Conservation (phyloP, 306 rosid genomes). For the Quercus suber region DNA sequence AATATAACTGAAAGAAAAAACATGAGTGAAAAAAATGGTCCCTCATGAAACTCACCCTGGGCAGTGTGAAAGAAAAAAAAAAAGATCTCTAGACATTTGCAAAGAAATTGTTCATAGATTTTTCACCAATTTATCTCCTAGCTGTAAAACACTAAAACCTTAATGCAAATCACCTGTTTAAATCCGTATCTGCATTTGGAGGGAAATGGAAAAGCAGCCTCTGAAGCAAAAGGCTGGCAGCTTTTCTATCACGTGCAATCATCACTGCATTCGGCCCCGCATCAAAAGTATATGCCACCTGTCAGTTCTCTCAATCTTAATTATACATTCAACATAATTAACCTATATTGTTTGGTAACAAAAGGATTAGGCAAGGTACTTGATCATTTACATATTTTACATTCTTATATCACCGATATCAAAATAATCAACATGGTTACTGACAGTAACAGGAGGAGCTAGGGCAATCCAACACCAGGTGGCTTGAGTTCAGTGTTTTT, state of each 20-base stretch:
- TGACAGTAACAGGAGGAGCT: background rate
- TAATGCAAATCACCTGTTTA: slow-evolving; percentile 48
- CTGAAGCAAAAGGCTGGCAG: slow-evolving; percentile 79
- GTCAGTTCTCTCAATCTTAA: background rate
- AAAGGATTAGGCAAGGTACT: background rate
- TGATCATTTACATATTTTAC: background rate
- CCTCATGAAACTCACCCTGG: slow-evolving; percentile 14
- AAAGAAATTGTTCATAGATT: background rate
- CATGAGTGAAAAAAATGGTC: background rate
- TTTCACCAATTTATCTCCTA: slow-evolving; percentile 18
- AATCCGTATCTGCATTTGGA: slow-evolving; percentile 70
- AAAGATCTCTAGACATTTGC: slow-evolving; percentile 1
- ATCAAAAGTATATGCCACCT: slow-evolving; percentile 99
- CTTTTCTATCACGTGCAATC: slow-evolving; percentile 79
- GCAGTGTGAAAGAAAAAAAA: background rate
- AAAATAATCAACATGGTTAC: background rate
- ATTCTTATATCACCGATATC: background rate
- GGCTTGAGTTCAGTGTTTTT: background rate
- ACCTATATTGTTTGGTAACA: background rate
- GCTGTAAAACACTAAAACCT: slow-evolving; percentile 10
- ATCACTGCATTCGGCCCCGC: slow-evolving; percentile 97
- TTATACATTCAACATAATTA: background rate
- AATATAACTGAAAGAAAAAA: slow-evolving; percentile 57
- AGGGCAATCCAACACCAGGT: background rate
- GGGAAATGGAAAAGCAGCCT: slow-evolving; percentile 89